Percentiles rank a stretch among this genome's conserved stretches.
phyloP scores from a whole-genome alignment of 2,329 filamentous ascomycete species.

The Dothistroma septosporum region DNA sequence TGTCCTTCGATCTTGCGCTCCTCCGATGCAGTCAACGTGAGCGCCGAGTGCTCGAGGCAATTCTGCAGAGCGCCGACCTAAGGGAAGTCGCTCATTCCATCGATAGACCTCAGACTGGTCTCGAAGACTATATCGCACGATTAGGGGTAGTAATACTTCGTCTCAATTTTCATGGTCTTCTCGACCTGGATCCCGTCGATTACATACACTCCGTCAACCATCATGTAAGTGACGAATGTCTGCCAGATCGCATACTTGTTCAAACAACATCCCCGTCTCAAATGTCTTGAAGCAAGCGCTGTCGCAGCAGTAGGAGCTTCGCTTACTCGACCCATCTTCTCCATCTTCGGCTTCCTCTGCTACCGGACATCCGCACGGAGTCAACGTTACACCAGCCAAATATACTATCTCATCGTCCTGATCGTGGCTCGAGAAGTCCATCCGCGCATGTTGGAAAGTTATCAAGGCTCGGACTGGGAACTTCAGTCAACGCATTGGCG shows the following conservation, averaged over 20 bases:
- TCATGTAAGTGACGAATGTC: constrained; percentile 3
- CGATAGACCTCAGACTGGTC: not conserved
- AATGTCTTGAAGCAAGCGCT: constrained; percentile 46
- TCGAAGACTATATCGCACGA: not conserved
- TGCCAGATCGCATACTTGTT: not conserved
- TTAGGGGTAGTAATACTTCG: not conserved
- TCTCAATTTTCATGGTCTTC: constrained; percentile 39
- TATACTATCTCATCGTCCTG: constrained; percentile 45
- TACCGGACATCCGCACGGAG: constrained; percentile 46
- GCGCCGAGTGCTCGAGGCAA: too few relatives aligned
- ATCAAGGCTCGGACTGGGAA: constrained; percentile 51
- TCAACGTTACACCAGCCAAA: constrained; percentile 45
- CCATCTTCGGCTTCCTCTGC: constrained; percentile 48
- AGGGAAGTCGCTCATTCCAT: not conserved
- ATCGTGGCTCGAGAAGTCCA: constrained; percentile 42
- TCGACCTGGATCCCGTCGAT: constrained; percentile 52
- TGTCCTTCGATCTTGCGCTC: too few relatives aligned
- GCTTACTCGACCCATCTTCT: constrained; percentile 46
- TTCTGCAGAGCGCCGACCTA: too few relatives aligned
- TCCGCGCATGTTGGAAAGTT: constrained; percentile 45
- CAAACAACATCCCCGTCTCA: constrained; percentile 39
- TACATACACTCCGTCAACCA: constrained; percentile 49
- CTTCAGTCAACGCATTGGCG: constrained; percentile 48
- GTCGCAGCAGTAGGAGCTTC: constrained; percentile 42
- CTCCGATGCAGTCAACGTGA: too few relatives aligned